Base-by-base conservation (phyloP, 2,329 filamentous ascomycete genomes). In the Fusarium sp. region DNA sequence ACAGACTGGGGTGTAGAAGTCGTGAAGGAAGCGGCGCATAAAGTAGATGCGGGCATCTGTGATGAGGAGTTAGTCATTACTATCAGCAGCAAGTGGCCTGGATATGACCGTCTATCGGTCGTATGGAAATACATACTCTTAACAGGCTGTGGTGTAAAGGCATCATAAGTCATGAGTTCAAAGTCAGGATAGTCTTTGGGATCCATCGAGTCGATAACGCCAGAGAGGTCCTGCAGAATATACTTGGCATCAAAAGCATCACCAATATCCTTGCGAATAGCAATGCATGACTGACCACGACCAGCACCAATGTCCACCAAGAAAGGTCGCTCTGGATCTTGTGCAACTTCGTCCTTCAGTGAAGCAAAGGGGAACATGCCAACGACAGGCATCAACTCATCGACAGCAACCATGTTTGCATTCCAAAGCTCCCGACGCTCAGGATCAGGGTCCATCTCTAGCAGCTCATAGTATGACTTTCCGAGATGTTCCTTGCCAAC, bases 291-390 rank as follows among this genome's bases (percentile, higher is more conserved):
- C 52, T 80, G 78, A 3, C 78, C 78, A 20, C 77, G 71, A 2
- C 79, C 78, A 1, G 77, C 78, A 7, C 76, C 78, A 1, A 80
- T 73, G 38, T 80, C 79, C 15, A 80, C 78, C 17, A 80, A 57
- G 49, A 76, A 79, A 2, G 78, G 67, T 6, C 78, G 71, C 20
- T 75, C 72, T 0, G 78, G 78, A 15, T 79, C 73, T 48, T 73
- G 64, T 26, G 76, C 67, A 5, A 79, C 78, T 27, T 76, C 73
- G 4, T 75, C 73, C 52, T 75, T 76, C 5, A 81, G 66, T 5
- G 76, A 73, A 3, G 68, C 62, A 53, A 79, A 81, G 2, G 78
- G 79, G n/a, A 80, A 81, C 79, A 81, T 81, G 53, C 79, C 79
- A 5, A 68, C 42, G 17, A 81, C 76, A 11, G 79, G 79, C 73